phyloP scores from a whole-genome alignment of 2,329 filamentous ascomycete species.

The Ceratocystis diversiconidia region DNA sequence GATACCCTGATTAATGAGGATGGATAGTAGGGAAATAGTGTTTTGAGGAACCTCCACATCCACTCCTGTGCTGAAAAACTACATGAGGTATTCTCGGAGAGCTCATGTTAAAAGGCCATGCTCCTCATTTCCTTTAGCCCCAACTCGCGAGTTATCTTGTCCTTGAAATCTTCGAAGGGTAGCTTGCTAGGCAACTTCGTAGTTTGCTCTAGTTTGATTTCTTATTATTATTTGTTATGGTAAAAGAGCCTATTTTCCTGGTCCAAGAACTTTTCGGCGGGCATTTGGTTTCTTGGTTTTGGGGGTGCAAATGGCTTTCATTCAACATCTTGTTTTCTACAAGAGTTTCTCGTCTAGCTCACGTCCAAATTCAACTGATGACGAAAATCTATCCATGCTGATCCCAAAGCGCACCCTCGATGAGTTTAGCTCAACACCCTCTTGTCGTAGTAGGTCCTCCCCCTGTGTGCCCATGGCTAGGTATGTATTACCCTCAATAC shows the following conservation, averaged over 20 bases:
- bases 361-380: not conserved
- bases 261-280: not conserved
- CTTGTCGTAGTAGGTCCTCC: not conserved
- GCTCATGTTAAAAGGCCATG: not conserved
- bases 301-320: not conserved
- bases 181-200: not conserved
- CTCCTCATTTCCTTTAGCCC: not conserved
- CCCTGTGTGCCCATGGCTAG: not conserved
- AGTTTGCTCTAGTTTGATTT: not conserved
- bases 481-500: not conserved
- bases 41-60: too few species aligned
- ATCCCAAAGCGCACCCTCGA: not conserved
- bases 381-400: not conserved
- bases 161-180: not conserved
- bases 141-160: not conserved
- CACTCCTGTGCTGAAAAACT: not conserved
- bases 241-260: not conserved
- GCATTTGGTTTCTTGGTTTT: not conserved
- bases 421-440: not conserved
- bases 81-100: not conserved
- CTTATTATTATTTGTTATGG: not conserved
- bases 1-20: too few species aligned
- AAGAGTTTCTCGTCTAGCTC: not conserved
- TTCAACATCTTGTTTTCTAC: not conserved
- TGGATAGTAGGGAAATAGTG: too few species aligned